Conservation (phyloP, 345 rosid genomes). For the Pistacia atlantica region DNA sequence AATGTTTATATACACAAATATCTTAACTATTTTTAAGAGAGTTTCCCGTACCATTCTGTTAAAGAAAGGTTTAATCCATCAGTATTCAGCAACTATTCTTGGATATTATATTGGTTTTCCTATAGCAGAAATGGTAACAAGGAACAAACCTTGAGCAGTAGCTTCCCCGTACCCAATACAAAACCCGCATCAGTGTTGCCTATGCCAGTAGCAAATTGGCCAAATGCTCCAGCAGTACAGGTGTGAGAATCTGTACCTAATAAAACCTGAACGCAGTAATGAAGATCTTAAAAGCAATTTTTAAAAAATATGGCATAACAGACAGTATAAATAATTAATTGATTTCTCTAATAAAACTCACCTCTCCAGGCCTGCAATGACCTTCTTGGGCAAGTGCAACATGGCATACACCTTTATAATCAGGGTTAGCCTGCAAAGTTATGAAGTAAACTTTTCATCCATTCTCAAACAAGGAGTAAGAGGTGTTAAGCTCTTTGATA, state of each 20-base stretch:
- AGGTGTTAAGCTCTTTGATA: background rate
- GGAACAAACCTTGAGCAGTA: conserved; percentile 79
- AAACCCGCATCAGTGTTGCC: conserved; percentile 99
- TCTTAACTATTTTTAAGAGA: background rate
- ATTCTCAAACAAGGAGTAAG: conserved; percentile 2
- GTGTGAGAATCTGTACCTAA: conserved; percentile 98
- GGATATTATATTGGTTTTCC: background rate
- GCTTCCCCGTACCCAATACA: conserved; percentile 90
- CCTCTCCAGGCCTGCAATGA: conserved; percentile 99
- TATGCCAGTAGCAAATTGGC: conserved; percentile 98
- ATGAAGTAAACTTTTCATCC: conserved; percentile 10
- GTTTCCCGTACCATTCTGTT: background rate
- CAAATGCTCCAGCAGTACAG: conserved; percentile 98
- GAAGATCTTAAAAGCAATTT: conserved; percentile 10
- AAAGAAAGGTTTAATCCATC: background rate
- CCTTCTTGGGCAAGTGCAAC: conserved; percentile 99
- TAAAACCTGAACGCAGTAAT: conserved; percentile 57
- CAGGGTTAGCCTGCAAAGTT: conserved; percentile 79
- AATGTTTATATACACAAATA: background rate
- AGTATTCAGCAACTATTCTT: background rate
- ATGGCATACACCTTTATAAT: conserved; percentile 99
- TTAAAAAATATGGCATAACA: background rate
- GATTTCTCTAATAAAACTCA: conserved; percentile 19
- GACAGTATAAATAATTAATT: background rate
- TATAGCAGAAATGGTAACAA: background rate